Evolutionary conservation across 2,329 filamentous ascomycete species (phyloP).

Genomic region (Claviceps digitariae): DNA sequence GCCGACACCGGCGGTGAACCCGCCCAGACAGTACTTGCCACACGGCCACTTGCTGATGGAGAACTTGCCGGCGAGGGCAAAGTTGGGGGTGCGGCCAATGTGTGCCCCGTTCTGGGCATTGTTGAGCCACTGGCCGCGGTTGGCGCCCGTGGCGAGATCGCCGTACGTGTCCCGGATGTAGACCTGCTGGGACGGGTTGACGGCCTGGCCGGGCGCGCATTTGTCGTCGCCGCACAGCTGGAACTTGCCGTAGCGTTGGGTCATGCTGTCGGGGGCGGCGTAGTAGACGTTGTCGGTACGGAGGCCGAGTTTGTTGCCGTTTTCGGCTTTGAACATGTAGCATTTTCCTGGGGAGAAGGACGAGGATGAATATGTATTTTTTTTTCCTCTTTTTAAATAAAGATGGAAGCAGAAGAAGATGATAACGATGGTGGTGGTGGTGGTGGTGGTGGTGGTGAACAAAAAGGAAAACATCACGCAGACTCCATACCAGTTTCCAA

Average conservation of each 20-base stretch:
- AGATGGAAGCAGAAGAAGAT: no score
- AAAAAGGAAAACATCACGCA: background rate
- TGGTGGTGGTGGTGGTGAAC: no score
- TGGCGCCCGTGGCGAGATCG: slow-evolving; percentile 5
- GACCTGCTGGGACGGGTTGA: slow-evolving; percentile 6
- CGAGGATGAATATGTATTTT: no score
- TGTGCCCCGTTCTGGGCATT: slow-evolving; percentile 7
- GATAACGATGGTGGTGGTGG: no score
- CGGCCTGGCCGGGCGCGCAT: slow-evolving; percentile 4
- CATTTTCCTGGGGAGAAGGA: slow-evolving; percentile 5
- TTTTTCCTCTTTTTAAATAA: no score
- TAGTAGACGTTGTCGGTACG: slow-evolving; percentile 6
- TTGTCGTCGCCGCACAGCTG: slow-evolving; percentile 9
- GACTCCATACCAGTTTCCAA: background rate
- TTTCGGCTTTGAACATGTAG: slow-evolving; percentile 8
- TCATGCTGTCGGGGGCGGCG: slow-evolving; percentile 7
- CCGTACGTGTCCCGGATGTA: slow-evolving; percentile 9
- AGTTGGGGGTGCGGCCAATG: slow-evolving; percentile 6
- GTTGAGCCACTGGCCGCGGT: slow-evolving; percentile 9
- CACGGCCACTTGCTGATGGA: slow-evolving; percentile 11
- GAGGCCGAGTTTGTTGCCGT: slow-evolving; percentile 7
- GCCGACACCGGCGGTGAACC: slow-evolving; percentile 6
- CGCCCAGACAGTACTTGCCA: slow-evolving; percentile 10
- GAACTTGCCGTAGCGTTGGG: slow-evolving; percentile 9
- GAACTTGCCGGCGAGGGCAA: slow-evolving; percentile 7